phyloP scores from a whole-genome alignment of 768 basidiomycete genomes.

The Russula sp. region DNA sequence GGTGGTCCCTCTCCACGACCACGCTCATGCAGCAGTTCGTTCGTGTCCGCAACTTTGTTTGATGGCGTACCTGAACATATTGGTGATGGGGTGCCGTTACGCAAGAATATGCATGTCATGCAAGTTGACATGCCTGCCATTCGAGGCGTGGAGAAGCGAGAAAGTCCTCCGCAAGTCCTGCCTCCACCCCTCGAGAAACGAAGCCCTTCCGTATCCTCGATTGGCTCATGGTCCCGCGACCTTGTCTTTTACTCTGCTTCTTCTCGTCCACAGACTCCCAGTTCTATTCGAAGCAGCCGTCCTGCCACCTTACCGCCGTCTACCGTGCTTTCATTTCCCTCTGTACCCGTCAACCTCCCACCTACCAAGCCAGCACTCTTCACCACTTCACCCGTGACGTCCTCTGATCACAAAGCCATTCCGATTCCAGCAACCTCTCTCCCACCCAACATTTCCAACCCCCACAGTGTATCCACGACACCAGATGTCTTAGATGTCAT shows the following conservation, averaged over 20 bases:
- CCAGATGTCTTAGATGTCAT: not conserved
- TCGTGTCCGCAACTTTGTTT: conserved; percentile 8
- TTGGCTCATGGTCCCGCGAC: conserved; percentile 15
- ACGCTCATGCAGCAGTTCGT: conserved; percentile 17
- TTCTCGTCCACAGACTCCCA: conserved; percentile 17
- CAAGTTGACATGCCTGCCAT: conserved; percentile 11
- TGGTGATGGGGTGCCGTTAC: not conserved
- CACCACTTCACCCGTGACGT: conserved; percentile 8
- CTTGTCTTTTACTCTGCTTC: conserved; percentile 8
- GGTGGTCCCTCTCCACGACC: not conserved
- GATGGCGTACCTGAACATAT: conserved; percentile 2
- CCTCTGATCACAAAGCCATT: not conserved
- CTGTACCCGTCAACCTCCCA: not conserved
- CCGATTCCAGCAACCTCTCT: conserved; percentile 2
- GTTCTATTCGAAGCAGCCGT: conserved; percentile 10
- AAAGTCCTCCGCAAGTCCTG: not conserved
- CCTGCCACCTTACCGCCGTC: conserved; percentile 9
- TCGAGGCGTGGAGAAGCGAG: not conserved
- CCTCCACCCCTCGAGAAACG: conserved; percentile 8
- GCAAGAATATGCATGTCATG: conserved; percentile 18
- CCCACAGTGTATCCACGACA: not conserved
- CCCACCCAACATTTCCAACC: conserved; percentile 1
- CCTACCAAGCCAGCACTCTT: not conserved
- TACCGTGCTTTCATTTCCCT: conserved; percentile 1
- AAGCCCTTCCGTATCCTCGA: conserved; percentile 11